Evolutionary conservation across 345 rosid genomes (phyloP).

Genomic region (Lumnitzera racemosa): DNA sequence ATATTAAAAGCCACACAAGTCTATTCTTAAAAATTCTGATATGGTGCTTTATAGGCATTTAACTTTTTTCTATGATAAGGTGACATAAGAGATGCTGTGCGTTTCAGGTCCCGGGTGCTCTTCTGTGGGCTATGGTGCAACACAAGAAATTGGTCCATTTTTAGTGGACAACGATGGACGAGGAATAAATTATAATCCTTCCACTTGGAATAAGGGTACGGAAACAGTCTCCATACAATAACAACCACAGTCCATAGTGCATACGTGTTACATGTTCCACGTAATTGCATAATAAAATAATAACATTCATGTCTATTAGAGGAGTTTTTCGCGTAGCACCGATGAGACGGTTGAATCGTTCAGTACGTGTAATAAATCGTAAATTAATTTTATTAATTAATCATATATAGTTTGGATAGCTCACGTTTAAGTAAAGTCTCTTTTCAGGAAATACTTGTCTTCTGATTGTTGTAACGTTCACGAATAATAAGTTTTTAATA

Average conservation of each 20-base stretch:
- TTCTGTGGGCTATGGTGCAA: conserved; percentile 94
- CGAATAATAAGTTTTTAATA: no score
- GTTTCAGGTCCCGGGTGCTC: conserved; percentile 95
- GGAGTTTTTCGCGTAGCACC: no score
- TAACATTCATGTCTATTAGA: no score
- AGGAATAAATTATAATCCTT: conserved; percentile 51
- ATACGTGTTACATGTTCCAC: neutral
- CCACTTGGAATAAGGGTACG: conserved; percentile 80
- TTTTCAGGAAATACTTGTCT: no score
- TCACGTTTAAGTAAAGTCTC: no score
- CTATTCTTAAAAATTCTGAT: conserved; percentile 3
- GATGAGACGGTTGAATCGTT: no score
- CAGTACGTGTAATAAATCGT: no score
- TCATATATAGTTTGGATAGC: no score
- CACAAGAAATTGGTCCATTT: conserved; percentile 97
- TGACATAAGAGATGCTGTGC: conserved; percentile 32
- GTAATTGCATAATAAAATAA: neutral
- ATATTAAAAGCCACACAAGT: conserved; percentile 3
- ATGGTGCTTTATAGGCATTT: conserved; percentile 1
- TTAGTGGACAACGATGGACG: conserved; percentile 58
- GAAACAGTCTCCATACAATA: neutral
- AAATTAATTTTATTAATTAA: no score
- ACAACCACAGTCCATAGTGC: neutral
- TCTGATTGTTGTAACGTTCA: no score
- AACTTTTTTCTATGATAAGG: conserved; percentile 24